Conservation (phyloP, 345 rosid genomes). For the Lumnitzera racemosa region DNA sequence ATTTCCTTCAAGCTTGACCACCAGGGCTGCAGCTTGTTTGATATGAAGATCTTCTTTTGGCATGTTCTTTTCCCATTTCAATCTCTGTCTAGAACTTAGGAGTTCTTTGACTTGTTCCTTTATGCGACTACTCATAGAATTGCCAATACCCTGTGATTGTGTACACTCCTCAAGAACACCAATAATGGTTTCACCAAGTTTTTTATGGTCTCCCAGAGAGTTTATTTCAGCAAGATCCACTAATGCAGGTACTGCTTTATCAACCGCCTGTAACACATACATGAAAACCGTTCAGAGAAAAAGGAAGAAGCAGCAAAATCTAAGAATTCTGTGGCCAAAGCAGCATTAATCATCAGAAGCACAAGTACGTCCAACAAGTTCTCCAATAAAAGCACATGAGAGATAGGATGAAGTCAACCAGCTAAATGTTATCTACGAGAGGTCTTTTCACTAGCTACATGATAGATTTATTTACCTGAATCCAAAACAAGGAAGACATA, state of each 20-base stretch:
- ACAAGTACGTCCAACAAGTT: too few species aligned
- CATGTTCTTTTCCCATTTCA: conserved; percentile 91
- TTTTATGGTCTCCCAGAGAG: conserved; percentile 2
- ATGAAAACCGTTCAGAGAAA: too few species aligned
- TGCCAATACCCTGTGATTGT: conserved; percentile 51
- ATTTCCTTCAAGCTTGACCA: conserved; percentile 97
- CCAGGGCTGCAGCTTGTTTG: conserved; percentile 91
- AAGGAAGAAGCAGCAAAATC: too few species aligned
- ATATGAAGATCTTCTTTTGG: conserved; percentile 98
- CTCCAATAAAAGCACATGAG: too few species aligned
- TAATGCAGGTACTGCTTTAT: conserved; percentile 4
- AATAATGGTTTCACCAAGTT: conserved; percentile 1
- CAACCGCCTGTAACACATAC: background rate
- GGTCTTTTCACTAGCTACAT: too few species aligned
- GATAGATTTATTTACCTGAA: too few species aligned
- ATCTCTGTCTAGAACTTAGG: conserved; percentile 55
- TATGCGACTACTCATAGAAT: conserved; percentile 37
- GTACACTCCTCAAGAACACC: conserved; percentile 27
- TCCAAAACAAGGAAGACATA: too few species aligned
- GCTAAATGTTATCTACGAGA: too few species aligned
- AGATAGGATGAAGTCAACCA: too few species aligned
- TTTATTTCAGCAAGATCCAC: conserved; percentile 2
- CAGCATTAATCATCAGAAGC: too few species aligned
- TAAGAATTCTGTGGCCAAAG: too few species aligned
- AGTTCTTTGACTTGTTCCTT: conserved; percentile 75